phyloP scores from a whole-genome alignment of 2,329 filamentous ascomycete genomes.

The Nemania abortiva region DNA sequence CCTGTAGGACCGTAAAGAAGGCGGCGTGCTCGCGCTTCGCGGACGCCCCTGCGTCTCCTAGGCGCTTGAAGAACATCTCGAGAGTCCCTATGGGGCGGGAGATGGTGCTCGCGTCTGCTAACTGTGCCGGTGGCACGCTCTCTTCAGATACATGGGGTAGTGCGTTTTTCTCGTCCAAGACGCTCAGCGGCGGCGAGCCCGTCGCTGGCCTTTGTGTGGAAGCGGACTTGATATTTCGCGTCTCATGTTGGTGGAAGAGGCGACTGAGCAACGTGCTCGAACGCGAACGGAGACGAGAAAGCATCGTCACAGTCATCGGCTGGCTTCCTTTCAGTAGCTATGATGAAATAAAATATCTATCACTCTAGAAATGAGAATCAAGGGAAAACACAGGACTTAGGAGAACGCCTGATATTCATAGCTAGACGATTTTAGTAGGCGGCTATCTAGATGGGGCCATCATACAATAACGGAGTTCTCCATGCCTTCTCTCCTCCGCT shows the following conservation, averaged over 20 bases:
- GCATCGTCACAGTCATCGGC: background rate
- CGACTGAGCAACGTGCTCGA: slow-evolving; percentile 5
- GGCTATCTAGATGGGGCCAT: background rate
- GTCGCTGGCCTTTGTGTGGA: background rate
- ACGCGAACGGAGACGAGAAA: slow-evolving; percentile 5
- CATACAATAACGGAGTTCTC: background rate
- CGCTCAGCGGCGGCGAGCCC: background rate
- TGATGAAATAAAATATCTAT: background rate
- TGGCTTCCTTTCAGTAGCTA: slow-evolving; percentile 13
- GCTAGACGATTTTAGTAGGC: background rate
- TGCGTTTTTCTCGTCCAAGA: slow-evolving; percentile 6
- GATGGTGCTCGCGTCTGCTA: background rate
- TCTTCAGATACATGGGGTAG: background rate
- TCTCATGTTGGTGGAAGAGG: background rate
- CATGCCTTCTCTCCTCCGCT: slow-evolving; percentile 3
- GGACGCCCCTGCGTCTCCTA: slow-evolving; percentile 41
- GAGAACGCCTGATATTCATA: slow-evolving; percentile 10
- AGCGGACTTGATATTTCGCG: background rate
- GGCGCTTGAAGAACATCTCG: slow-evolving; percentile 49
- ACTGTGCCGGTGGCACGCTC: background rate
- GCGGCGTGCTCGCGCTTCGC: slow-evolving; percentile 50
- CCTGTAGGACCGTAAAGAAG: slow-evolving; percentile 39
- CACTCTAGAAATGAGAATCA: background rate
- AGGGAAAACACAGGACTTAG: background rate
- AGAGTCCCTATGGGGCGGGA: slow-evolving; percentile 38